Evolutionary conservation across 2,329 filamentous ascomycete genomes (phyloP), one percentile per base, ranked within the genome.

Genomic region (Xylaria sp.): DNA sequence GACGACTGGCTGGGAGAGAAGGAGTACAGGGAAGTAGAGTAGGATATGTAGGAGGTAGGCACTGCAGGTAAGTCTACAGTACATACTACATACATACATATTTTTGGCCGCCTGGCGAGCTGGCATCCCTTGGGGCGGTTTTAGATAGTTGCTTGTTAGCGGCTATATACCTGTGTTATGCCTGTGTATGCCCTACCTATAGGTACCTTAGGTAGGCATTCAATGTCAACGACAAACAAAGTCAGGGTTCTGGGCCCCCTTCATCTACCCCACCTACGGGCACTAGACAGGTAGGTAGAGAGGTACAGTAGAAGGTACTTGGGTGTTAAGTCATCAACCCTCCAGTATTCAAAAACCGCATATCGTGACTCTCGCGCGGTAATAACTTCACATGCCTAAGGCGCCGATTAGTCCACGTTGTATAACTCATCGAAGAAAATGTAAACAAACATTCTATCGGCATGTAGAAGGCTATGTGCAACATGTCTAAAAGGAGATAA

Each of bases 1-100:
- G 60, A 43, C 56, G 62, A 64, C 59, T 53, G 66, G 55, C 48
- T 57, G 58, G 45, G 41, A 39, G 32, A 41, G n/a, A n/a, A 53
- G 41, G 15, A 46, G 58, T 50, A 56, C 23, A n/a, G n/a, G n/a
- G n/a, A n/a, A n/a, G n/a, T n/a, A n/a, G n/a, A n/a, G n/a, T n/a
- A n/a, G n/a, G n/a, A n/a, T n/a, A n/a, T n/a, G n/a, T n/a, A n/a
- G n/a, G n/a, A n/a, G n/a, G n/a, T n/a, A n/a, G n/a, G n/a, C n/a
- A n/a, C n/a, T n/a, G n/a, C n/a, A n/a, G n/a, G n/a, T n/a, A n/a
- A n/a, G n/a, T n/a, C n/a, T n/a, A n/a, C n/a, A n/a, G n/a, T n/a
- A n/a, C n/a, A n/a, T n/a, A n/a, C n/a, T n/a, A n/a, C n/a, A n/a
- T n/a, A n/a, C n/a, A n/a, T n/a, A n/a, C n/a, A n/a, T n/a, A n/a